Percentiles rank a stretch among this genome's conserved stretches.
phyloP scores from a whole-genome alignment of 2,329 filamentous ascomycete genomes.

The Neonectria neomacrospora region DNA sequence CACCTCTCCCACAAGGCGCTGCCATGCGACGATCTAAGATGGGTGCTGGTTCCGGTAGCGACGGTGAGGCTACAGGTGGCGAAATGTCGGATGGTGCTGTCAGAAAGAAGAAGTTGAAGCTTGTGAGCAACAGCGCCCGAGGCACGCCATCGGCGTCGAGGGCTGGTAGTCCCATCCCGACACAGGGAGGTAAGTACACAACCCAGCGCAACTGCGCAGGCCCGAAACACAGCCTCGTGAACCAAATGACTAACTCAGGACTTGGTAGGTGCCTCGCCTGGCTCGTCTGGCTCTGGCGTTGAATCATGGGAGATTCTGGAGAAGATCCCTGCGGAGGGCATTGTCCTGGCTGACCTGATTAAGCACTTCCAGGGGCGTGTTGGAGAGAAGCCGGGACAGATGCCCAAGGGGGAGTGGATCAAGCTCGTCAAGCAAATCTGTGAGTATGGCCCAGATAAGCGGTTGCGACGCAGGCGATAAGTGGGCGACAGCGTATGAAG shows the following conservation, averaged over 20 bases:
- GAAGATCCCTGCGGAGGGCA: constrained; percentile 64
- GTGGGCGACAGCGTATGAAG: constrained; percentile 5
- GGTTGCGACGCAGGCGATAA: constrained; percentile 56
- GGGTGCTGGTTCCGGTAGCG: constrained; percentile 72
- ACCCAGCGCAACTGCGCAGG: not conserved
- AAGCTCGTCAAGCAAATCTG: constrained; percentile 67
- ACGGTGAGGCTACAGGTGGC: constrained; percentile 77
- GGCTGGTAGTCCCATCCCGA: constrained; percentile 68
- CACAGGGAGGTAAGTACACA: constrained; percentile 51
- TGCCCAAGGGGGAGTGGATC: constrained; percentile 67
- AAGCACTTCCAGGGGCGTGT: constrained; percentile 65
- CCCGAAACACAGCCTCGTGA: too few species aligned
- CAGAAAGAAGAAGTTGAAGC: constrained; percentile 67
- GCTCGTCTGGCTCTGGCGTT: constrained; percentile 50
- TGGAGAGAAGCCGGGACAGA: constrained; percentile 62
- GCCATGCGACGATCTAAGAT: constrained; percentile 56
- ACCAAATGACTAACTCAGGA: constrained; percentile 24
- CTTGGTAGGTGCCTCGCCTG: constrained; percentile 48
- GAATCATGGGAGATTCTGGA: constrained; percentile 65
- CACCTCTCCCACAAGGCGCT: constrained; percentile 59
- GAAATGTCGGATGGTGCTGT: constrained; percentile 70
- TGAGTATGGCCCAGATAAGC: constrained; percentile 65
- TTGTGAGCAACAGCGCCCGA: constrained; percentile 58
- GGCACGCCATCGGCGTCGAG: constrained; percentile 69
- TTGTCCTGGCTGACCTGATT: constrained; percentile 65